These are phyloP conservation scores for Boletellus sp. DNA, from an alignment of 1,284 basidiomycete genomes.

Conservation along the genomic window DNA sequence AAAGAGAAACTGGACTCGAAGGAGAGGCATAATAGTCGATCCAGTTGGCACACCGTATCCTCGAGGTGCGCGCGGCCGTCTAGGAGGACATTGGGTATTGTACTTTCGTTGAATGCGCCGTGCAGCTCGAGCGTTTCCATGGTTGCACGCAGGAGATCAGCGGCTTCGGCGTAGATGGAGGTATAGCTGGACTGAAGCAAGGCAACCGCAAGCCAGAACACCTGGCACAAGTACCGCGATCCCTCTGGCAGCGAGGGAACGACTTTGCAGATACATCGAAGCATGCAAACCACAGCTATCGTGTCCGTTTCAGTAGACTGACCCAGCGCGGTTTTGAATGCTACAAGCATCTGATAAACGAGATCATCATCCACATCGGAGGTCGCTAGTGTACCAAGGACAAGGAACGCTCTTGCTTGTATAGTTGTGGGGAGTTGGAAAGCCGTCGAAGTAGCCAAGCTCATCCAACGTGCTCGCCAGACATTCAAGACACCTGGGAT, in stretches of 20 bases:
- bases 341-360: conserved; percentile 85
- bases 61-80: conserved; percentile 64
- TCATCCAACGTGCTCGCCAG: conserved; percentile 93
- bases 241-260: conserved; percentile 64
- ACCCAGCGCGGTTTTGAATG: conserved; percentile 64
- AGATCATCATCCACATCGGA: conserved; percentile 85
- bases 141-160: conserved; percentile 60
- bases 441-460: conserved; percentile 85
- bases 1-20: conserved; percentile 82
- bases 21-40: conserved; percentile 69
- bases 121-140: conserved; percentile 65
- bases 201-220: conserved; percentile 86
- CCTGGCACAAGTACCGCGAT: conserved; percentile 68
- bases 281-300: conserved; percentile 79
- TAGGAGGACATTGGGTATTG: conserved; percentile 59
- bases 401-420: conserved; percentile 86
- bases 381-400: conserved; percentile 76
- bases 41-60: conserved; percentile 70
- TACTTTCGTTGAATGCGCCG: conserved; percentile 50
- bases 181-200: conserved; percentile 76
- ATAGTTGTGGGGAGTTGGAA: conserved; percentile 91
- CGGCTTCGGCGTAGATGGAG: conserved; percentile 70
- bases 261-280: conserved; percentile 78
- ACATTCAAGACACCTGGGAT: conserved; percentile 77
- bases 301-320: conserved; percentile 69